Evolutionary conservation across 495 filamentous ascomycete species (phyloP), one percentile per base, ranked within the genome.

Genomic region (Tuber indicum): DNA sequence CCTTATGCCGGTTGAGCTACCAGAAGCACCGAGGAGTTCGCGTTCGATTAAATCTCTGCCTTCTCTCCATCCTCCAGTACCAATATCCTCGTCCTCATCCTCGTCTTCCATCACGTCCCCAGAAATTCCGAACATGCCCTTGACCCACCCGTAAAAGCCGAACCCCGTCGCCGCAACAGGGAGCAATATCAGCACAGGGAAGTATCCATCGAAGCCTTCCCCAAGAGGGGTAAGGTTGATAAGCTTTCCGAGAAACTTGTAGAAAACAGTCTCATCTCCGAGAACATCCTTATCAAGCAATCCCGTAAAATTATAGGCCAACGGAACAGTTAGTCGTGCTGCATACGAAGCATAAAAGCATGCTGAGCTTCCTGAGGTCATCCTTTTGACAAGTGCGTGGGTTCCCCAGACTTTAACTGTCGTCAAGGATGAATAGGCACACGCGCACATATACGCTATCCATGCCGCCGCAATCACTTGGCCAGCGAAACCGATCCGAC

Each of bases 381-480:
- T 94, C 75, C 96, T 90, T 71, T 89, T 91, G 62, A 98, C 95
- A 23, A 99, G 87, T 1, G 95, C 95, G 41, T 96, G 90, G 72
- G 95, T 94, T 73, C 96, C 91, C 96, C 96, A 99, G 44, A 97
- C 92, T 81, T 95, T 95, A 81, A 95, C 93, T 79, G 95, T 92
- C 62, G 90, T 91, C 78, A 99, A 89, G 49, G 93, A 93, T 75
- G 90, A 91, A 69, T 98, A 89, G 10, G 95, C 93, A 49, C 92
- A 92, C 62, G 91, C 87, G 83, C 89, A 92, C 95, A 98, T 98
- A 86, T 98, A 99, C 42, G 94, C 84, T 79, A 99, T 90, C 96
- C 96, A 99, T 45, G 90, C 85, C 16, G 93, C 91, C 16, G 95
- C 91, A 72, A 92, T 92, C 71, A 92, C 84, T 83, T 99, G 96